Percentiles rank a stretch among this genome's conserved stretches.
These are phyloP conservation scores for Penicillium roqueforti DNA, from an alignment of 495 filamentous ascomycete species.

Conservation along the genomic window DNA sequence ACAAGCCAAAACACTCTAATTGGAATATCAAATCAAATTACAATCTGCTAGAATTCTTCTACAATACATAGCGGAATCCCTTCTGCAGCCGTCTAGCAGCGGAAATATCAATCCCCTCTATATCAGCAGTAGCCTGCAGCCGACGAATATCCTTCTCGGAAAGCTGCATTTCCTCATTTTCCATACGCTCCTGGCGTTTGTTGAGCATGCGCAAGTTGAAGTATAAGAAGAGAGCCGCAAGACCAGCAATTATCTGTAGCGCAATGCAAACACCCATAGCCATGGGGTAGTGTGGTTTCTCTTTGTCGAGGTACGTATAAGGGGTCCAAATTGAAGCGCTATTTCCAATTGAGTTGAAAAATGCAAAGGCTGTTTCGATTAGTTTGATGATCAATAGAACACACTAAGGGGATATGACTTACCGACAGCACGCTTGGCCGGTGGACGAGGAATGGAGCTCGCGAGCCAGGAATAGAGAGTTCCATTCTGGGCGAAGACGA, in stretches of 20 bases:
- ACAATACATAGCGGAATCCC: constrained; percentile 47
- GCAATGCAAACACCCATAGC: constrained; percentile 48
- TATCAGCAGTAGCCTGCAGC: constrained; percentile 44
- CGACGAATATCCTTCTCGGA: constrained; percentile 38
- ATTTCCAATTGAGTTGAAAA: constrained; percentile 53
- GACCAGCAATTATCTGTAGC: constrained; percentile 37
- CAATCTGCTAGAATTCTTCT: neutral
- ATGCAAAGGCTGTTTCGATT: constrained; percentile 38
- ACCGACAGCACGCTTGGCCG: constrained; percentile 49
- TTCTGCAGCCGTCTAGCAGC: constrained; percentile 44
- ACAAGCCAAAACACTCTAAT: neutral
- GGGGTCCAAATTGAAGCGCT: constrained; percentile 54
- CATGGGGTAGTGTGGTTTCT: constrained; percentile 38
- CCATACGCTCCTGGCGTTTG: constrained; percentile 42
- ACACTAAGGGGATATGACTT: neutral
- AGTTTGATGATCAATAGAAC: neutral
- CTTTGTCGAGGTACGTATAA: constrained; percentile 42
- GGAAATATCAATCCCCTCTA: constrained; percentile 46
- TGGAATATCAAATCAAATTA: neutral
- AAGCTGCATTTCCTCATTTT: constrained; percentile 39
- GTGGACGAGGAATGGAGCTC: constrained; percentile 48
- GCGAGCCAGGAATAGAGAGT: constrained; percentile 55
- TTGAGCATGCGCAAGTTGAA: constrained; percentile 43
- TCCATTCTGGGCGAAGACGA: constrained; percentile 51
- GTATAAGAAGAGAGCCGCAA: constrained; percentile 39